phyloP scores from a whole-genome alignment of 305 asterid species.

The Fraxinus greggii region DNA sequence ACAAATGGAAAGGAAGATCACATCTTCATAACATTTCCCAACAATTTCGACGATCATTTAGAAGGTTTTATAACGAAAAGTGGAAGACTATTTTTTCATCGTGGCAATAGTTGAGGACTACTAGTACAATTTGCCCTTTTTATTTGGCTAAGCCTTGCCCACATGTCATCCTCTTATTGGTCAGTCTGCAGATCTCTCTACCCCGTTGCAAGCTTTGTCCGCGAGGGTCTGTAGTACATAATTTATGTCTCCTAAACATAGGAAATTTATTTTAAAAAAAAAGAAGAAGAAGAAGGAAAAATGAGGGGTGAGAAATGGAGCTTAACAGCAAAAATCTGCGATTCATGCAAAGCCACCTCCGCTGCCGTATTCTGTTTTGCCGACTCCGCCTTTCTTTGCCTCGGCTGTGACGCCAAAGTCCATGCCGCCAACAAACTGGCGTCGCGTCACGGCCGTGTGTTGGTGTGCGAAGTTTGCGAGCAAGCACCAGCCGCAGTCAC shows the following conservation, averaged over 20 bases:
- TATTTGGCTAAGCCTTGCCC: conserved; percentile 12
- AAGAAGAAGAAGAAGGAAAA: not conserved
- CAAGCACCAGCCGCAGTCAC: conserved; percentile 75
- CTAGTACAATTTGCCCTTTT: not conserved
- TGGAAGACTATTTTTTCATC: not conserved
- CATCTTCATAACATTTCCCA: not conserved
- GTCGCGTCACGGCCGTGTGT: conserved; percentile 44
- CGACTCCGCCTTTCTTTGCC: conserved; percentile 43
- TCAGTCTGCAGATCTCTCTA: not conserved
- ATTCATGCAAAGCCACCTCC: conserved; percentile 42
- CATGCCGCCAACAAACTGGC: conserved; percentile 47
- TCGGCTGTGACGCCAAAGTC: conserved; percentile 38
- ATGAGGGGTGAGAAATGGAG: conserved; percentile 45
- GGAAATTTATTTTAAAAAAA: not conserved
- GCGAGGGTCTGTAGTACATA: not conserved
- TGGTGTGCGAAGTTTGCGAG: conserved; percentile 62
- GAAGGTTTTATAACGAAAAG: not conserved
- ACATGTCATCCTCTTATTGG: conserved; percentile 7
- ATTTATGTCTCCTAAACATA: not conserved
- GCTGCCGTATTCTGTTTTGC: conserved; percentile 43
- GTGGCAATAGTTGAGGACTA: not conserved
- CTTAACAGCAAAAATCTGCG: conserved; percentile 40
- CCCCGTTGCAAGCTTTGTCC: not conserved
- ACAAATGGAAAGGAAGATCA: no score
- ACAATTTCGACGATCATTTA: not conserved